Evolutionary conservation across 163 green algal genomes (phyloP), one percentile per base, ranked within the genome.

Genomic region (Trebouxiophyceae sp.): DNA sequence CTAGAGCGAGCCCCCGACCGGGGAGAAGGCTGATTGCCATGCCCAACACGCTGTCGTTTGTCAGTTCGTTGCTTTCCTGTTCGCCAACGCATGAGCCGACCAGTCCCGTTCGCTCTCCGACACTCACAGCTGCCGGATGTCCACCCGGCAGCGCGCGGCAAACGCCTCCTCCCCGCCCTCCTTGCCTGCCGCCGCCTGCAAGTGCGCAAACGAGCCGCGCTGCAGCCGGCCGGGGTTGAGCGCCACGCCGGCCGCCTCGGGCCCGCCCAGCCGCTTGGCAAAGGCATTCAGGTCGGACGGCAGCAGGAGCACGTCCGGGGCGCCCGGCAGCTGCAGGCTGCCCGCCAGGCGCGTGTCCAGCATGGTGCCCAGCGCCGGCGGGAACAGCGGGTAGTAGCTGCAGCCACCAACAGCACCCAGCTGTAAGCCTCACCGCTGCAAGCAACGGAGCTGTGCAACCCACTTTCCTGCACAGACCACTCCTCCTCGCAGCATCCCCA

Each of bases 241-340:
- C 59, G 66, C 76, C 47, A 85, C 68, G 23, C 45, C 3, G 57
- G 34, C 39, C 26, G 29, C 24, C 3, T 26, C n/a, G n/a, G 47
- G 26, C 26, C 20, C 39, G 32, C 19, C 22, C 12, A 84, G 64
- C 22, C 71, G 33, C 71, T 90, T 90, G 2, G 83, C 87, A 71
- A 93, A 96, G n/a, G 82, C 70, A 3, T 77, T 78, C 31, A 96
- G 73, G 76, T 95, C 87, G 22, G 89, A 96, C 0, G 90, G 86
- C 62, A 91, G 60, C 6, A 96, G 47, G 59, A 96, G 76, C 30
- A 96, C 54, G 76, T 94, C 77, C 6, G 86, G 89, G 4, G 68
- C 69, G 54, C 44, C 44, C 0, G 78, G 71, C 45, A 95, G 67
- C 50, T 74, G 56, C 55, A 95, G 81, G 5, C 54, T 45, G 34